These are phyloP conservation scores for Quillaja saponaria DNA, from an alignment of 306 rosid genomes.

Conservation along the genomic window DNA sequence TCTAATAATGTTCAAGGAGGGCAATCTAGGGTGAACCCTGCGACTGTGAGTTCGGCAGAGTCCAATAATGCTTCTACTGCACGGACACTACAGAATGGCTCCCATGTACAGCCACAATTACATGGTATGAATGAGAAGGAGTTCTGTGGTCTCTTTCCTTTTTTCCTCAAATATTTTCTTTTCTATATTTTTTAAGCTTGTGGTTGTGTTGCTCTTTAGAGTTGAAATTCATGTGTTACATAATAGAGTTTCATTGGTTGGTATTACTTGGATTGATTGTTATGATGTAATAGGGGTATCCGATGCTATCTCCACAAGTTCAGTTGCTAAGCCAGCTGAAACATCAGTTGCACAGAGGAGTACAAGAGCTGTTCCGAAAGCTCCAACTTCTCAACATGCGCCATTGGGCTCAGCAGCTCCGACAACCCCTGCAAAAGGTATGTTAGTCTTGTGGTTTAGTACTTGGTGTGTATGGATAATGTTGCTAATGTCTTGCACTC, in stretches of 20 bases:
- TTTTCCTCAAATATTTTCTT: slow-evolving; percentile 1
- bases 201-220: slow-evolving; percentile 15
- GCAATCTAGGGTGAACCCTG: slow-evolving; percentile 66
- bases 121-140: slow-evolving; percentile 51
- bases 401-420: slow-evolving; percentile 44
- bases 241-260: slow-evolving; percentile 16
- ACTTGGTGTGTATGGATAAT: background rate
- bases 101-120: slow-evolving; percentile 50
- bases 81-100: slow-evolving; percentile 61
- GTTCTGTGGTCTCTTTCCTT: no score
- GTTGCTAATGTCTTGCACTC: slow-evolving; percentile 10
- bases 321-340: slow-evolving; percentile 63
- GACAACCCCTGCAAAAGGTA: slow-evolving; percentile 62
- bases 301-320: slow-evolving; percentile 46
- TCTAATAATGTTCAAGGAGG: slow-evolving; percentile 84
- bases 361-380: slow-evolving; percentile 58
- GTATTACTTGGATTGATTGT: slow-evolving; percentile 14
- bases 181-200: slow-evolving; percentile 11
- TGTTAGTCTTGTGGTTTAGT: slow-evolving; percentile 25
- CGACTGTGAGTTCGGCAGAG: slow-evolving; percentile 56
- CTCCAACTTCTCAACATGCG: slow-evolving; percentile 66
- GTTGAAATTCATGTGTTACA: background rate
- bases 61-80: slow-evolving; percentile 44
- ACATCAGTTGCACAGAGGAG: slow-evolving; percentile 55
- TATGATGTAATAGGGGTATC: slow-evolving; percentile 47